Percentiles rank a stretch among this genome's conserved stretches.
phyloP scores from a whole-genome alignment of 495 filamentous ascomycete species.

The Neurospora sp. region DNA sequence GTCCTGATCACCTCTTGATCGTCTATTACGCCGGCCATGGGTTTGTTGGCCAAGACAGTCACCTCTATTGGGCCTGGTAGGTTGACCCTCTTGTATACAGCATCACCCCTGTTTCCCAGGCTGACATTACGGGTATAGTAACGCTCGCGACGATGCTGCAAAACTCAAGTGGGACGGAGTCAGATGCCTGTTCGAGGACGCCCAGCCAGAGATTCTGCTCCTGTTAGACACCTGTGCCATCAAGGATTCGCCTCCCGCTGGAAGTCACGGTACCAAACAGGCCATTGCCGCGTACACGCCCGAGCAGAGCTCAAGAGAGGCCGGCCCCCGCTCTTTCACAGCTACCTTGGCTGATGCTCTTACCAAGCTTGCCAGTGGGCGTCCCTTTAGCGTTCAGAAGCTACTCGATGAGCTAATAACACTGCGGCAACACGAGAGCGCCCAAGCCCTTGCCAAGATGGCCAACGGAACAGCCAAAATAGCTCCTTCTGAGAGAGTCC shows the following conservation, averaged over 20 bases:
- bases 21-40: conserved; percentile 48
- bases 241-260: conserved; percentile 30
- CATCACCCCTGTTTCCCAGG: background rate
- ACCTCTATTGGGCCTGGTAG: conserved; percentile 48
- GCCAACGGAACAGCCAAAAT: conserved; percentile 35
- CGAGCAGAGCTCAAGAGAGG: conserved; percentile 35
- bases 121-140: conserved; percentile 21
- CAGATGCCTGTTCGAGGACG: conserved; percentile 40
- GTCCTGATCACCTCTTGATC: conserved; percentile 44
- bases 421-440: conserved; percentile 30
- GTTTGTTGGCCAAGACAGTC: conserved; percentile 38
- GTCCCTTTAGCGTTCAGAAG: conserved; percentile 37
- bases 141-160: conserved; percentile 29
- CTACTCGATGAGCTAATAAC: conserved; percentile 40
- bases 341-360: conserved; percentile 39
- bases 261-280: conserved; percentile 42
- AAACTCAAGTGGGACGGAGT: conserved; percentile 41
- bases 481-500: conserved; percentile 28
- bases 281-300: conserved; percentile 43
- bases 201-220: conserved; percentile 39
- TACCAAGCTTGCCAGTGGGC: conserved; percentile 31
- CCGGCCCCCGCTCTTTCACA: conserved; percentile 41
- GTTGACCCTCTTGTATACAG: conserved; percentile 11
- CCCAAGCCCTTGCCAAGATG: conserved; percentile 26
- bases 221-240: conserved; percentile 37